Base-by-base conservation (phyloP, 2,329 filamentous ascomycete species). In the Teratosphaeria epicoccoides region DNA sequence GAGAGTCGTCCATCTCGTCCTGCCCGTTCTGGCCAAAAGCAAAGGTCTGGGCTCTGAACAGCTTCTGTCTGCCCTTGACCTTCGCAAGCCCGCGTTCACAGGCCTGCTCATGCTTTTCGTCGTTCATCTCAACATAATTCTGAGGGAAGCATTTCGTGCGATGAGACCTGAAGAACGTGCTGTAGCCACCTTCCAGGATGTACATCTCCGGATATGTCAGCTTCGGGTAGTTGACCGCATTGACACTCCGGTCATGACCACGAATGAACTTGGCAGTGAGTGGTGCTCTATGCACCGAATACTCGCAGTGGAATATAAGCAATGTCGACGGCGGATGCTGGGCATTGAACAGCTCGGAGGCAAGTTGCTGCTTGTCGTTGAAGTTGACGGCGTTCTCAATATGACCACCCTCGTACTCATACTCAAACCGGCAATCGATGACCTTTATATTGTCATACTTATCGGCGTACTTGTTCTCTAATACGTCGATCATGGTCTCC, bases 181-280 rank as follows among this genome's bases (percentile, higher is more conserved):
- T 95, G 74, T 98, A 98, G 43, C 93, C 93, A 55, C 93, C 93
- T 59, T 97, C 89, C 40, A 98, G 77, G 62, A 98, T 95, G 70
- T 98, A 98, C 58, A 97, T 83, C 68, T 98, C 93, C 2, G 93
- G 93, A 65, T 95, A 98, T n/a, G 85, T 89, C 55, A 98, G 81
- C 54, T 78, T 80, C 17, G 93, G 93, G 66, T 97, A 98, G 59
- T 80, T 79, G 68, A 93, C 88, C 50, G 83, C 82, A 69, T 98
- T 98, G 65, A 83, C 77, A 33, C 83, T 82, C 54, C 93, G 88
- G 70, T 98, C 93, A 66, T 88, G 83, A 55, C 88, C 84, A 59
- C 93, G 90, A 55, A 98, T 82, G 69, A 89, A 88, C 63, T 93
- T 89, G 47, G 93, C 93, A 86, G 97, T 97, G 57, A 95, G 84